Evolutionary conservation across 805 yeast genomes (phyloP), one percentile per base, ranked within the genome.

Genomic region (Metschnikowia corniflorae): DNA sequence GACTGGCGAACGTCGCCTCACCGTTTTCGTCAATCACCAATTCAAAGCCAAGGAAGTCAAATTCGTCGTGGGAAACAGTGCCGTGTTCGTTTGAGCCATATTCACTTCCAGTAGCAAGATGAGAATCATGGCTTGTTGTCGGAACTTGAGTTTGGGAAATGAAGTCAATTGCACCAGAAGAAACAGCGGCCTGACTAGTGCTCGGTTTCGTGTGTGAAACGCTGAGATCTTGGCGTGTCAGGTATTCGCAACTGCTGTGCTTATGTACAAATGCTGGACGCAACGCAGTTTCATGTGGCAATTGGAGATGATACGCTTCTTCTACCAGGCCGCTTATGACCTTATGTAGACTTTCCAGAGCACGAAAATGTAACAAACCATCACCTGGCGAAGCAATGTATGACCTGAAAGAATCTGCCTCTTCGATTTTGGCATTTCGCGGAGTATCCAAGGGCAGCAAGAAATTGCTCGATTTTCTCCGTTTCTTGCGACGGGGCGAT

Each of bases 11-110:
- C 7, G 57, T 58, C 6, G 73, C 73, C 35, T 61, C 61, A 7
- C 73, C 73, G 50, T 53, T 57, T 31, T 62, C 70, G 42, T 68
- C 71, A 28, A 68, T 55, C 46, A 58, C 63, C 29, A 67, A 50
- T 30, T 57, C 56, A 44, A 67, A 53, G 43, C 53, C 58, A 40
- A 63, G 64, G 10, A 40, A 37, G 15, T 38, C 28, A 31, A 38
- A 26, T 8, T 25, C 34, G 6, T 14, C 38, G 14, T 16, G 29
- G 10, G 14, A 9, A 26, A 20, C 30, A 26, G 16, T 19, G 26
- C n/a, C n/a, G n/a, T n/a, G n/a, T n/a, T n/a, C n/a, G n/a, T n/a
- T n/a, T n/a, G n/a, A n/a, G n/a, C n/a, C n/a, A n/a, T n/a, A n/a
- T n/a, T n/a, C n/a, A n/a, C n/a, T n/a, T n/a, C n/a, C n/a, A n/a